A percentile compares a stretch with the other conserved stretches of the same genome.
These are phyloP conservation scores for Groenewaldozyma auringiensis DNA, from an alignment of 1,139 yeast species.

Conservation along the genomic window DNA sequence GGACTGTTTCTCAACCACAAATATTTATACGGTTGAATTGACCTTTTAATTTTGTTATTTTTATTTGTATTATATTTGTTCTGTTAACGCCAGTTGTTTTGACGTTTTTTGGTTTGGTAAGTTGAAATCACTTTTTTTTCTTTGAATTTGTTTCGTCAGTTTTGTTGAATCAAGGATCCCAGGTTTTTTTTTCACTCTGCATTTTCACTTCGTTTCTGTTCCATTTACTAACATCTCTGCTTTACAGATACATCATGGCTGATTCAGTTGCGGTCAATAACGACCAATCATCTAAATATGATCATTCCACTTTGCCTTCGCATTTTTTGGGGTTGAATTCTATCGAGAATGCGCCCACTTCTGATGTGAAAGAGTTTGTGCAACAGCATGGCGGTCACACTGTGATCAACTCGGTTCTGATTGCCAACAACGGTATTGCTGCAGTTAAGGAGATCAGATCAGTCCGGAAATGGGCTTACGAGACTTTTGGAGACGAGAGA, in stretches of 20 bases:
- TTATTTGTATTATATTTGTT: too few species aligned
- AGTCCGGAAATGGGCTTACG: conserved; percentile 97
- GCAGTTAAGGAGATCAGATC: conserved; percentile 98
- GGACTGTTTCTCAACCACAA: too few species aligned
- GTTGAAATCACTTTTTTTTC: too few species aligned
- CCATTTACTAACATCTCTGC: not conserved
- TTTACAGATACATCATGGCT: not conserved
- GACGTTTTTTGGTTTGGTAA: too few species aligned
- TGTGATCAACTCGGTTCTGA: conserved; percentile 67
- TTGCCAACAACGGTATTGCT: conserved; percentile 98
- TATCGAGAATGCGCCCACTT: conserved; percentile 61
- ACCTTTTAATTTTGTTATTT: too few species aligned
- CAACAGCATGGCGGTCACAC: conserved; percentile 88
- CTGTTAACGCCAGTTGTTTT: too few species aligned
- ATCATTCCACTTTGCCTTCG: conserved; percentile 42
- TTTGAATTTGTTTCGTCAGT: too few species aligned
- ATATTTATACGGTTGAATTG: too few species aligned
- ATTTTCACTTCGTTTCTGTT: too few species aligned
- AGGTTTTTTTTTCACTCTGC: too few species aligned
- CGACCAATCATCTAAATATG: conserved; percentile 14
- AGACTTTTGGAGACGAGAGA: conserved; percentile 91
- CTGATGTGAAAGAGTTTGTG: conserved; percentile 79
- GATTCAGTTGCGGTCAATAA: not conserved
- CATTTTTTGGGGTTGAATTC: conserved; percentile 80
- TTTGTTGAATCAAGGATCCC: too few species aligned